These are phyloP conservation scores for Vigna radiata DNA, from an alignment of 306 rosid species.

Conservation along the genomic window DNA sequence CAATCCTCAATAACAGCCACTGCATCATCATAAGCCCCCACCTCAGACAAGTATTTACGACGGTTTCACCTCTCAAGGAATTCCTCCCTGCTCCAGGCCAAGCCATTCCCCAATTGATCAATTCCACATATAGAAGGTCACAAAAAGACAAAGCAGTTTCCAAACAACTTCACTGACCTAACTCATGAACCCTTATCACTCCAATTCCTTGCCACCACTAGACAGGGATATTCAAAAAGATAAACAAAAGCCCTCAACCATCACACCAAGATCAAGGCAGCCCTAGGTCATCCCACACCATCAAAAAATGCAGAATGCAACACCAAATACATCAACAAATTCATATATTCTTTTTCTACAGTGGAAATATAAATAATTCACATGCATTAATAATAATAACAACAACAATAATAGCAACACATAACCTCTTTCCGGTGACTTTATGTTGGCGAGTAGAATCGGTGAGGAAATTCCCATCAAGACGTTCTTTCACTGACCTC, in stretches of 20 bases:
- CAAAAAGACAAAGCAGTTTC: background rate
- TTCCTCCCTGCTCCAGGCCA: constrained; percentile 6
- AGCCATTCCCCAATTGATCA: background rate
- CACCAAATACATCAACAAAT: background rate
- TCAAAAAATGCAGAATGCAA: background rate
- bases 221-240: background rate
- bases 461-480: constrained; percentile 55
- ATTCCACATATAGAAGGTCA: background rate
- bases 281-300: background rate
- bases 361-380: background rate
- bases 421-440: constrained; percentile 69
- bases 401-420: background rate
- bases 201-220: background rate
- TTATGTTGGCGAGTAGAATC: constrained; percentile 57
- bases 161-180: background rate
- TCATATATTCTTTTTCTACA: background rate
- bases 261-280: background rate
- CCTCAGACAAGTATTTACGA: background rate
- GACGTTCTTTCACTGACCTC: constrained; percentile 76
- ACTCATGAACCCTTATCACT: background rate
- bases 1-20: background rate
- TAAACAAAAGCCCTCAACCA: background rate
- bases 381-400: background rate
- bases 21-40: background rate
- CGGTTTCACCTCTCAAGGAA: background rate